A percentile compares a stretch with the other conserved stretches of the same genome.
phyloP scores from a whole-genome alignment of 1,284 basidiomycete genomes.

The Melampsora larici-populina region DNA sequence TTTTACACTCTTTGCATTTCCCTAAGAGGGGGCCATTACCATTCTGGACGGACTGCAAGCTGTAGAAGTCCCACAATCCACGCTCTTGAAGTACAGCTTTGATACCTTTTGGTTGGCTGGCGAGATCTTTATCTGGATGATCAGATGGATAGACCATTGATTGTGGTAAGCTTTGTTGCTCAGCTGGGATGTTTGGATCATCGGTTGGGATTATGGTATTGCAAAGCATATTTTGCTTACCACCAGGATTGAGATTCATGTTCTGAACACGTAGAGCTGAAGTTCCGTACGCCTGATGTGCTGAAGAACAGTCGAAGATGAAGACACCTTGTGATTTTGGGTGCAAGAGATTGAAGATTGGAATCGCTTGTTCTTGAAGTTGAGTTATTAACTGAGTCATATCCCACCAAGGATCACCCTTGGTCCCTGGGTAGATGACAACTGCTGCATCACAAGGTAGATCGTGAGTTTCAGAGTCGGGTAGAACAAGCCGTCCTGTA shows the following conservation, averaged over 20 bases:
- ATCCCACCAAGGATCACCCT: too few species aligned
- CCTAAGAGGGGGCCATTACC: background rate
- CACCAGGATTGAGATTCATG: slow-evolving; percentile 19
- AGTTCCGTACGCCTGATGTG: background rate
- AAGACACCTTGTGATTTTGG: too few species aligned
- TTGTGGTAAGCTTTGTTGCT: background rate
- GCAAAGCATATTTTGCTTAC: background rate
- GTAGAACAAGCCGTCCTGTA: background rate
- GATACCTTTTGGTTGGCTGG: slow-evolving; percentile 10
- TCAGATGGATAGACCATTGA: slow-evolving; percentile 2
- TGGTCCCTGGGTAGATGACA: slow-evolving; percentile 29
- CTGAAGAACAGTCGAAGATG: slow-evolving; percentile 20
- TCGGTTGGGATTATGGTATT: slow-evolving; percentile 18
- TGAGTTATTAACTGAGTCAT: too few species aligned
- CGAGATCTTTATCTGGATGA: background rate
- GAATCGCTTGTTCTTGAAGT: too few species aligned
- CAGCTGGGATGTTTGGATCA: slow-evolving; percentile 10
- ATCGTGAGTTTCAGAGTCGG: too few species aligned
- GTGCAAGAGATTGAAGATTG: too few species aligned
- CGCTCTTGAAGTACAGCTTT: slow-evolving; percentile 4
- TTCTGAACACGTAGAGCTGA: slow-evolving; percentile 4
- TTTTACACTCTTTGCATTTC: background rate
- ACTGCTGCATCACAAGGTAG: background rate
- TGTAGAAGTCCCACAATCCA: slow-evolving; percentile 5
- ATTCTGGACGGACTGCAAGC: background rate